A percentile compares a stretch with the other conserved stretches of the same genome.
phyloP scores from a whole-genome alignment of 192 early-diverging fungal species.

The Physocladia obscura region DNA sequence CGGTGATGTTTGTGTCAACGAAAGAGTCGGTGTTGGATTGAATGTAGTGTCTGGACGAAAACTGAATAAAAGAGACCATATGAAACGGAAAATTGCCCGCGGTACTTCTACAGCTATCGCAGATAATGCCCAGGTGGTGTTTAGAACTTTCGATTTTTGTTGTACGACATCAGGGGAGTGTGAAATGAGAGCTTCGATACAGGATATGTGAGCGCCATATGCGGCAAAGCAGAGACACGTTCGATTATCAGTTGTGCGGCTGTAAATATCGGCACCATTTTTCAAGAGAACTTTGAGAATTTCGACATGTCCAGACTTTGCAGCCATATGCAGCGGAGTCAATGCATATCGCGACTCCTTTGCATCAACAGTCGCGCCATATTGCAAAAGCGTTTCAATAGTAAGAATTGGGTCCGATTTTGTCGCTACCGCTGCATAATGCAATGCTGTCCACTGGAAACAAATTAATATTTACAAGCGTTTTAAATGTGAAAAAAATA shows the following conservation, averaged over 20 bases:
- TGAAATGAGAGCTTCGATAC: constrained; percentile 7
- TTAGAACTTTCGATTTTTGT: neutral
- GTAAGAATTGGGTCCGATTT: constrained; percentile 15
- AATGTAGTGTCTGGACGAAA: neutral
- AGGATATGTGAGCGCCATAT: constrained; percentile 23
- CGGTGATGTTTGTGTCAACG: neutral
- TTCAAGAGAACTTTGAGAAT: constrained; percentile 35
- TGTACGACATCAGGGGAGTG: constrained; percentile 6
- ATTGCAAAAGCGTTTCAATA: constrained; percentile 11
- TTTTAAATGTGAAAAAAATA: neutral
- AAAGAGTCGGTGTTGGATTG: neutral
- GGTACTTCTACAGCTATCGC: neutral
- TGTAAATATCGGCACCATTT: constrained; percentile 40
- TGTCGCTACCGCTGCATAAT: constrained; percentile 32
- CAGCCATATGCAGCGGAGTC: constrained; percentile 41
- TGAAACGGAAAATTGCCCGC: neutral
- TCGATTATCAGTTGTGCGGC: constrained; percentile 30
- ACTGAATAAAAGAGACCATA: constrained; percentile 7
- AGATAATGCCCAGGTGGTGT: neutral
- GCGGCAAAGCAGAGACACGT: constrained; percentile 29
- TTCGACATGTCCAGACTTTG: constrained; percentile 36
- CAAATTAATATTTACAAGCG: no score
- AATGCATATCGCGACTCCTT: constrained; percentile 21
- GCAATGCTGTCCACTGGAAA: constrained; percentile 29
- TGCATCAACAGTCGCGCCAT: constrained; percentile 17